Base-by-base conservation (phyloP, 2,329 filamentous ascomycete species). In the Aspergillus pseudotamarii region DNA sequence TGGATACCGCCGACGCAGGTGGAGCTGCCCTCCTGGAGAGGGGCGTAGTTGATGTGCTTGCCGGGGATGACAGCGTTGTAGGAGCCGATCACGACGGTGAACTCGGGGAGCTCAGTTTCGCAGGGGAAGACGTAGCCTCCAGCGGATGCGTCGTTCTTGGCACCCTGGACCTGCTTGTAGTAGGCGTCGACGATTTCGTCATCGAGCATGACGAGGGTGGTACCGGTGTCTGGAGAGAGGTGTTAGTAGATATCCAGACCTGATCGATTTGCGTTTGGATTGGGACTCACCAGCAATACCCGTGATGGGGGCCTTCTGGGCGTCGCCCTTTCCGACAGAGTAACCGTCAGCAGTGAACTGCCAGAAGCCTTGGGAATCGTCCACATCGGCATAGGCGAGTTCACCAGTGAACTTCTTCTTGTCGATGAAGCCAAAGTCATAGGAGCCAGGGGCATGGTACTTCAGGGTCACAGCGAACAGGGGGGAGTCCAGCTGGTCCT, bases 1-100 rank as follows among this genome's bases (percentile, higher is more conserved):
- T 95, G 92, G 66, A 96, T 85, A 56, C 91, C 92, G 60, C 92
- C 92, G 75, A 87, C 94, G 83, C 92, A 95, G 61, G 71, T 72
- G 38, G 69, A 70, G 64, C 73, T 73, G n/a, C 76, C 77, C 10
- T 71, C 64, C 11, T 72, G 68, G 57, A 80, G 64, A 8, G 82
- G 79, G 0, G 82, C 76, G 69, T 83, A 86, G 75, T 87, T 88
- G 78, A 88, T 82, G 73, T 83, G 81, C 55, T 76, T 75, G 36
- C 85, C 86, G 3, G 85, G 83, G 21, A 88, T 77, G 26, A 80
- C 80, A 67, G 84, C 84, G 32, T 78, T 75, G 63, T 81, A 81
- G 64, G 79, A 80, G 50, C 78, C 81, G 59, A 89, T 84, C 56
- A 75, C 76, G 69, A 87, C 76, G 36, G 78, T 80, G 75, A 88